Evolutionary conservation across 176 grass and related monocot genomes (phyloP).

Genomic region (Aegilops speltoides): DNA sequence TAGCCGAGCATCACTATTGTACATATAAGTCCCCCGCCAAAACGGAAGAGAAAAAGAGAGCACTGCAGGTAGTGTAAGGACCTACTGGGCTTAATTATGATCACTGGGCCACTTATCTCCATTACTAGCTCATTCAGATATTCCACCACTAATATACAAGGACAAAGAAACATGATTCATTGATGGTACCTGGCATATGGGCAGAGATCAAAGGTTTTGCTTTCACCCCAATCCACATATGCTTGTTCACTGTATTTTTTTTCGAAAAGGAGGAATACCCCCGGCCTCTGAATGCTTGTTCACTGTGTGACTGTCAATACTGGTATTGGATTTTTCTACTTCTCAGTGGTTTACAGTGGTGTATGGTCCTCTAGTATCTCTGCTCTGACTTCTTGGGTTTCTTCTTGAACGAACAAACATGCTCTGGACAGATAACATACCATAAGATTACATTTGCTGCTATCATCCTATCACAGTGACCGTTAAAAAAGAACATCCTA

Average conservation of each 20-base stretch:
- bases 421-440: slow-evolving; percentile 48
- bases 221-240: slow-evolving; percentile 2
- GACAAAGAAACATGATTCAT: slow-evolving; percentile 1
- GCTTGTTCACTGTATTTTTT: background rate
- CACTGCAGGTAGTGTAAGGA: background rate
- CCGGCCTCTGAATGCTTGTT: background rate
- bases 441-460: slow-evolving; percentile 21
- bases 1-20: background rate
- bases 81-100: background rate
- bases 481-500: background rate
- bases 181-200: slow-evolving; percentile 22
- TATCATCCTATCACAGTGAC: background rate
- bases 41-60: background rate
- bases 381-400: slow-evolving; percentile 33
- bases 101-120: background rate
- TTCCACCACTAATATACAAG: background rate
- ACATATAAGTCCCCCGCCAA: background rate
- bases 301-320: background rate
- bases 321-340: slow-evolving; percentile 1
- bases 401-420: slow-evolving; percentile 46
- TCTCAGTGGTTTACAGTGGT: slow-evolving; percentile 43
- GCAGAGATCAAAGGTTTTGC: slow-evolving; percentile 16
- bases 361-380: slow-evolving; percentile 46
- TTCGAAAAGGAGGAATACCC: too few relatives aligned
- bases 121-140: slow-evolving; percentile 14